phyloP scores from a whole-genome alignment of 805 yeast species.

The Candida lessepsii region DNA sequence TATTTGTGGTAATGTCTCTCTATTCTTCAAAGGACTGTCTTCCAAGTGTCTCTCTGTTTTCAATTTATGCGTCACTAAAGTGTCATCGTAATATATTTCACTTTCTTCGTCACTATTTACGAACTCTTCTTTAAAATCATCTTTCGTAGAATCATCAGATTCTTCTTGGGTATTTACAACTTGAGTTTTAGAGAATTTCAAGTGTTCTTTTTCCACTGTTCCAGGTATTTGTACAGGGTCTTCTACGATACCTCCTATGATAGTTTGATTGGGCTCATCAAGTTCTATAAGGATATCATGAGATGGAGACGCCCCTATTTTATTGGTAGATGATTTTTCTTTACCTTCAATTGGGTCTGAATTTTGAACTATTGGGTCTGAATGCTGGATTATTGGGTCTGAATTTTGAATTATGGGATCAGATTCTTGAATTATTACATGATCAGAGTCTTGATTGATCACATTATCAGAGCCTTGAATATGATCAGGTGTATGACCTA shows the following conservation, averaged over 20 bases:
- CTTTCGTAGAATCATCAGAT: slow-evolving; percentile 2
- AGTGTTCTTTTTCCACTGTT: slow-evolving; percentile 16
- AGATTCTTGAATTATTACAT: too few relatives aligned
- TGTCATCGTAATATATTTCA: slow-evolving; percentile 23
- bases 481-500: too few relatives aligned
- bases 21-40: slow-evolving; percentile 3
- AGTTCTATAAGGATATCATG: slow-evolving; percentile 2
- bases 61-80: slow-evolving; percentile 24
- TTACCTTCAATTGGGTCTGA: background rate
- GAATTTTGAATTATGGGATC: too few relatives aligned
- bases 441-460: too few relatives aligned
- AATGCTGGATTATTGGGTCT: too few relatives aligned
- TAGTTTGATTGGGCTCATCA: slow-evolving; percentile 3
- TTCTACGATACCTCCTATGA: too few relatives aligned
- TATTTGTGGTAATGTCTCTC: background rate
- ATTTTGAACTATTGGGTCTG: too few relatives aligned
- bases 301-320: background rate
- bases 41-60: slow-evolving; percentile 10
- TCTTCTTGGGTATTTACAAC: slow-evolving; percentile 30
- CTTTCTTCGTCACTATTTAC: slow-evolving; percentile 17
- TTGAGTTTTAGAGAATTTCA: slow-evolving; percentile 26
- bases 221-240: slow-evolving; percentile 21
- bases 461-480: too few relatives aligned
- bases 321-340: background rate
- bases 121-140: slow-evolving; percentile 9